Percentiles rank a stretch among this genome's conserved stretches.
Evolutionary conservation across 2,329 filamentous ascomycete genomes (phyloP).

Genomic region (Diaporthe destruens): DNA sequence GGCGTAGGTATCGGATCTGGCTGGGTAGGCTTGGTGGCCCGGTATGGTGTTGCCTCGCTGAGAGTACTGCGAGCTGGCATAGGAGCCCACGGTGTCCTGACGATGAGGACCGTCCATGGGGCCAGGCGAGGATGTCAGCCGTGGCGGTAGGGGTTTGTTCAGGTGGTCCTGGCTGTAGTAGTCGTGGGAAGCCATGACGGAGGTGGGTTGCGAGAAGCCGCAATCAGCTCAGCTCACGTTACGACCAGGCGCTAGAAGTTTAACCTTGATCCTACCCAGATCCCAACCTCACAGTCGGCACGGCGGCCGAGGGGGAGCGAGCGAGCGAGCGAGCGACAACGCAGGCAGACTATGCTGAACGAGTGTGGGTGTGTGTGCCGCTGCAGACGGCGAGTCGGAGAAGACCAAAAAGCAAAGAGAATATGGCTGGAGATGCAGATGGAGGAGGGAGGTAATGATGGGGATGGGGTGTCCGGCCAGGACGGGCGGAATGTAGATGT

Average conservation of each 20-base stretch:
- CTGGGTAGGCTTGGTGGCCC: conserved; percentile 43
- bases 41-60: conserved; percentile 56
- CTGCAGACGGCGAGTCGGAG: background rate
- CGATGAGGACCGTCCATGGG: conserved; percentile 39
- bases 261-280: conserved; percentile 8
- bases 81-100: conserved; percentile 35
- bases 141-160: conserved; percentile 41
- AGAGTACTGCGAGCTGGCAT: conserved; percentile 38
- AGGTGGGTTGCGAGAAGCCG: conserved; percentile 41
- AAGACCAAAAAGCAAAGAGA: background rate
- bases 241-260: conserved; percentile 22
- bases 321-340: conserved; percentile 13
- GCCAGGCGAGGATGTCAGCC: conserved; percentile 39
- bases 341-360: conserved; percentile 17
- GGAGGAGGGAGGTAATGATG: background rate
- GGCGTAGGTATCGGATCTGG: conserved; percentile 36
- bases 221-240: conserved; percentile 38
- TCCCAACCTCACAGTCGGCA: conserved; percentile 32
- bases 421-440: conserved; percentile 8
- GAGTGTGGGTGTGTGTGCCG: conserved; percentile 2
- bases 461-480: background rate
- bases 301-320: background rate
- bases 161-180: conserved; percentile 64
- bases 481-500: conserved; percentile 20
- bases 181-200: conserved; percentile 72